Evolutionary conservation across 2,329 filamentous ascomycete species (phyloP).

Genomic region (Rhynchosporium graminicola): DNA sequence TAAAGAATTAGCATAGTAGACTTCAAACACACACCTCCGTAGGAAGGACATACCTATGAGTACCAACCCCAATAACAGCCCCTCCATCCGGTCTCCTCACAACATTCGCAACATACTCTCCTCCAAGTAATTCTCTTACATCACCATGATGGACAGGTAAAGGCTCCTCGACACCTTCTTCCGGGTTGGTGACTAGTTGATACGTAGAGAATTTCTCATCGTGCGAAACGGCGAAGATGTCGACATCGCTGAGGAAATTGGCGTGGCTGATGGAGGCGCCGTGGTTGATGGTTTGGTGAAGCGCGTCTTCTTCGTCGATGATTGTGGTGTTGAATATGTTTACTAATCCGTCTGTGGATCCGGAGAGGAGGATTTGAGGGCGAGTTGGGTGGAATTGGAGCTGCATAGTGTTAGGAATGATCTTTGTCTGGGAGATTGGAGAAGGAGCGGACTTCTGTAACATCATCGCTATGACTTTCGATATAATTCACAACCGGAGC

Average conservation of each 20-base stretch:
- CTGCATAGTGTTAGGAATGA: constrained; percentile 42
- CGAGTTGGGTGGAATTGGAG: constrained; percentile 62
- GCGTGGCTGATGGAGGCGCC: constrained; percentile 73
- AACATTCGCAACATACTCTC: constrained; percentile 74
- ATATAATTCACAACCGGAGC: constrained; percentile 55
- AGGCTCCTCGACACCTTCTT: constrained; percentile 54
- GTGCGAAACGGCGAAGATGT: constrained; percentile 73
- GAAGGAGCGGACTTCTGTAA: constrained; percentile 53
- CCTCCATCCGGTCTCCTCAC: constrained; percentile 60
- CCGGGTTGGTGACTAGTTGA: constrained; percentile 63
- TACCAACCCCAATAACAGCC: constrained; percentile 64
- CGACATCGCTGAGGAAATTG: constrained; percentile 64
- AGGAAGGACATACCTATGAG: constrained; percentile 59
- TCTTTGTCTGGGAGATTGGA: neutral
- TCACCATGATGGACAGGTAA: constrained; percentile 65
- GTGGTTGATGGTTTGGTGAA: constrained; percentile 78
- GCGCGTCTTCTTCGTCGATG: constrained; percentile 73
- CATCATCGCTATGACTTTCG: constrained; percentile 68
- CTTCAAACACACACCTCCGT: neutral
- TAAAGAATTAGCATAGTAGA: constrained; percentile 18
- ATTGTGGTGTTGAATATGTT: constrained; percentile 74
- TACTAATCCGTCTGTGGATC: constrained; percentile 77
- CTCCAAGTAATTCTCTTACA: constrained; percentile 62
- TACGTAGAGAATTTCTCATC: constrained; percentile 79
- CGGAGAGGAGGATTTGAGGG: constrained; percentile 67